Base-by-base conservation (phyloP, 1,284 basidiomycete species). In the Hymenochaete sp. region DNA sequence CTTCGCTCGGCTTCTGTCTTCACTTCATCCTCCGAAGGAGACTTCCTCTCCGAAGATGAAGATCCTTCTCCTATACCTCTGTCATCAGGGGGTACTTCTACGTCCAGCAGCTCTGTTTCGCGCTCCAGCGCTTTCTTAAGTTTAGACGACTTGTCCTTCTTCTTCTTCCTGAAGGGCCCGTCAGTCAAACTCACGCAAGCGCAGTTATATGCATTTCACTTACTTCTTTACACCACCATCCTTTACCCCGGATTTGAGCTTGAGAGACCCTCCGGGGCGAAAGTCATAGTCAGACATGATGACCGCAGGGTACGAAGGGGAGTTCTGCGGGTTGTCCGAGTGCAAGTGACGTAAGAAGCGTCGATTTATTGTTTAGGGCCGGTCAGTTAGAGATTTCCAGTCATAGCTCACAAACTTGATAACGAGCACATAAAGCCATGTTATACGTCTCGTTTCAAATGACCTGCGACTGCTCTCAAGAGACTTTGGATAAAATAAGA, bases 1-100 rank as follows among this genome's bases (percentile, higher is more conserved):
- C 86, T 73, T 59, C 74, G 77, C 70, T 97, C 91, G 1, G 93
- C 91, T 25, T 92, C 88, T 1, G 93, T 98, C 71, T 84, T 87
- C 56, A 69, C 73, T 31, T 66, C 68, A 49, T 66, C 66, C 62
- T 28, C 63, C 59, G 71, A 70, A 48, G 78, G 77, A 29, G 83
- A 81, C 50, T 67, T 73, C 36, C 73, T 67, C 36, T 72, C 70
- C 52, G 77, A 82, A 21, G 71, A 74, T 26, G 75, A 67, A 1
- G 75, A 71, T n/a, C 60, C 64, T 31, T 61, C 54, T n/a, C n/a
- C n/a, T n/a, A n/a, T n/a, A n/a, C n/a, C n/a, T n/a, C n/a, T n/a
- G n/a, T n/a, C n/a, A n/a, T n/a, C n/a, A n/a, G n/a, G n/a, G n/a
- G n/a, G n/a, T n/a, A n/a, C n/a, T n/a, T n/a, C n/a, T n/a, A n/a